Conservation (phyloP, 768 basidiomycete species). For the Rhizopogon vesiculosus region DNA sequence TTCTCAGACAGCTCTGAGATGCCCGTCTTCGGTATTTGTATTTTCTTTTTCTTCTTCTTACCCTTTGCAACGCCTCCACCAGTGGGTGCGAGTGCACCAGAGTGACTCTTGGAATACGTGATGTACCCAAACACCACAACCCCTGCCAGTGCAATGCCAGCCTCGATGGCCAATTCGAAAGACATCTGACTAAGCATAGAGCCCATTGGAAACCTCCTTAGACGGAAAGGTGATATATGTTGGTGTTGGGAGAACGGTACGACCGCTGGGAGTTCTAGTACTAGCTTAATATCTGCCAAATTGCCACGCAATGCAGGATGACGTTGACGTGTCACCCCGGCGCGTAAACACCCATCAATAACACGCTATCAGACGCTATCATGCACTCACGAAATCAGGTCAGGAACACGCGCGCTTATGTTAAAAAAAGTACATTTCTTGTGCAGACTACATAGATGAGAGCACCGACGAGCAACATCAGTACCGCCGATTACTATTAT, state of each 20-base stretch:
- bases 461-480: not conserved
- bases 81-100: not conserved
- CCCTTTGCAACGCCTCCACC: constrained; percentile 21
- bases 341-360: constrained; percentile 27
- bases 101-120: constrained; percentile 5
- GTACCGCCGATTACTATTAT: constrained; percentile 2
- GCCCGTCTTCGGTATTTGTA: constrained; percentile 8
- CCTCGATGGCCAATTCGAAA: constrained; percentile 31
- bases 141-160: constrained; percentile 30
- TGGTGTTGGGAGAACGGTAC: not conserved
- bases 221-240: too few relatives aligned
- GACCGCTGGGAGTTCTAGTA: too few relatives aligned
- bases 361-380: constrained; percentile 10
- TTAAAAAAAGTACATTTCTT: not conserved
- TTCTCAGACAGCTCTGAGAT: constrained; percentile 8
- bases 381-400: constrained; percentile 3
- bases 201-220: constrained; percentile 31
- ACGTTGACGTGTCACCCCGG: constrained; percentile 8
- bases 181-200: constrained; percentile 40
- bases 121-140: constrained; percentile 37
- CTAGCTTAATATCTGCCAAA: too few relatives aligned
- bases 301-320: not conserved
- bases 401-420: not conserved
- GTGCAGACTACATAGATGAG: not conserved
- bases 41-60: constrained; percentile 28